Evolutionary conservation across 176 grass and related monocot genomes (phyloP).

Genomic region (Otatea glauca): DNA sequence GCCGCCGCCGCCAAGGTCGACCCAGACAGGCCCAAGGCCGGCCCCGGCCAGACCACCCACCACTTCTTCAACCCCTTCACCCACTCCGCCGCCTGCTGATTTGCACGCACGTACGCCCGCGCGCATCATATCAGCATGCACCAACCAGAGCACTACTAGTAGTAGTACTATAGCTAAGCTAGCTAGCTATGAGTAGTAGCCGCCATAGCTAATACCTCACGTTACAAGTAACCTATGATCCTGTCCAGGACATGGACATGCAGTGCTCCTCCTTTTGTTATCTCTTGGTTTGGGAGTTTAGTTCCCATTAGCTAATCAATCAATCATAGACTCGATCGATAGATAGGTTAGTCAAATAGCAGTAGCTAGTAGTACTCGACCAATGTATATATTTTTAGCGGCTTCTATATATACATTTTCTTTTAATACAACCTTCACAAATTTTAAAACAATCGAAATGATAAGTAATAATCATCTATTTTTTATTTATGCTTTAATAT

Average conservation of each 20-base stretch:
- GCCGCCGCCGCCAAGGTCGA: conserved; percentile 39
- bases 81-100: conserved; percentile 82
- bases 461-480: too few relatives aligned
- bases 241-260: background rate
- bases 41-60: conserved; percentile 35
- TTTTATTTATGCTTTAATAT: too few relatives aligned
- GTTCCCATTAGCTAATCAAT: conserved; percentile 40
- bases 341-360: conserved; percentile 50
- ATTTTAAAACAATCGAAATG: too few relatives aligned
- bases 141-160: conserved; percentile 10
- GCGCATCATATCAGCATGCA: background rate
- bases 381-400: conserved; percentile 39
- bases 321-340: conserved; percentile 43
- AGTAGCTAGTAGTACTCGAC: background rate
- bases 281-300: conserved; percentile 43
- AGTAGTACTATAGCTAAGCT: background rate
- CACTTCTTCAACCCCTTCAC: conserved; percentile 96
- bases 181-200: background rate
- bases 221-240: conserved; percentile 44
- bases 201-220: conserved; percentile 40
- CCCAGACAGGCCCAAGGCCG: conserved; percentile 48
- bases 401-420: too few relatives aligned
- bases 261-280: conserved; percentile 18
- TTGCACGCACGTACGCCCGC: background rate
- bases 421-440: too few relatives aligned